Conservation (phyloP, 2,329 filamentous ascomycete species). For the Pseudocercospora vitis region DNA sequence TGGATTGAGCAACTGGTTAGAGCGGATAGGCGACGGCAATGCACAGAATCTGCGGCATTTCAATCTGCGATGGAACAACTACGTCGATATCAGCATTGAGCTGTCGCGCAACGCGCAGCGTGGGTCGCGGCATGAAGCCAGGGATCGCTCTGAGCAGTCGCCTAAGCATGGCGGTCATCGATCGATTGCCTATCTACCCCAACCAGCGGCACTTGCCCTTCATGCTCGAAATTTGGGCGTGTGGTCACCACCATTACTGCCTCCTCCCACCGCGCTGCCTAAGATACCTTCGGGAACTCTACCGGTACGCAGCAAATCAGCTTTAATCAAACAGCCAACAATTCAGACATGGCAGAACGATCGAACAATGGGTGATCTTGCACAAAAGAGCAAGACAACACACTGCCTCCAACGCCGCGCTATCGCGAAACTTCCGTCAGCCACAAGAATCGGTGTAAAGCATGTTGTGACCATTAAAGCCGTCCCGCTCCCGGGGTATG, state of each 20-base stretch:
- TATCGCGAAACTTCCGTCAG: slow-evolving; percentile 4
- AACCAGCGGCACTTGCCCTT: not conserved
- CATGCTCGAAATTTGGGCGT: not conserved
- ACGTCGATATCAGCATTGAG: slow-evolving; percentile 23
- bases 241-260: not conserved
- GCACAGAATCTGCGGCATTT: slow-evolving; percentile 18
- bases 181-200: not conserved
- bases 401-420: no score
- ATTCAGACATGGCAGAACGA: no score
- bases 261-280: not conserved
- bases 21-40: slow-evolving; percentile 16
- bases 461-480: slow-evolving; percentile 17
- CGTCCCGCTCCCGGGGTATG: slow-evolving; percentile 5
- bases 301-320: not conserved
- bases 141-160: not conserved
- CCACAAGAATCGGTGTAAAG: not conserved
- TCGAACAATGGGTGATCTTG: no score
- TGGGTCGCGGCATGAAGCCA: not conserved
- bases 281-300: not conserved
- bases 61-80: slow-evolving; percentile 22
- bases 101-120: no score
- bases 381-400: no score
- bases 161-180: not conserved
- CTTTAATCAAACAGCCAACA: not conserved
- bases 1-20: slow-evolving; percentile 19